Percentiles rank a stretch among this genome's conserved stretches.
Evolutionary conservation across 169 alveolate species (phyloP).

Genomic region (Fabrea salina): DNA sequence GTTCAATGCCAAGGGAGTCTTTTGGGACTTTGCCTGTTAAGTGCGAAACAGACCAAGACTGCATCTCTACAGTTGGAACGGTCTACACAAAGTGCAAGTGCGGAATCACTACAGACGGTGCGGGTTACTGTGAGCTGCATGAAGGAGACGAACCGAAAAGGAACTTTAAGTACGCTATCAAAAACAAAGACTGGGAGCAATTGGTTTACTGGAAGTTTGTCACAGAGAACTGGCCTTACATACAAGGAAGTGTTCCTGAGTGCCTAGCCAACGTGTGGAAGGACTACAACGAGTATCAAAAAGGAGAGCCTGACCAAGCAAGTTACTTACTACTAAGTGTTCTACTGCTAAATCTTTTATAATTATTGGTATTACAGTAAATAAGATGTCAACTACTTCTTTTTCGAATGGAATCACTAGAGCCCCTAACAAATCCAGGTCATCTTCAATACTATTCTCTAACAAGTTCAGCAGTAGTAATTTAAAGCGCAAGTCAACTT

Average conservation of each 20-base stretch:
- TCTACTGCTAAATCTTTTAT: no score
- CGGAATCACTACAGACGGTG: background rate
- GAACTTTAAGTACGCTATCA: background rate
- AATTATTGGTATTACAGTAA: no score
- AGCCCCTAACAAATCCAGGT: no score
- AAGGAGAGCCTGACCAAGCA: no score
- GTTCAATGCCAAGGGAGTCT: slow-evolving; percentile 6
- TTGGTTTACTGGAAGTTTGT: background rate
- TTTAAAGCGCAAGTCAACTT: no score
- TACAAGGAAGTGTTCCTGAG: background rate
- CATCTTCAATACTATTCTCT: no score
- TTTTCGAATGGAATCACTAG: no score
- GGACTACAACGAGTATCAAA: background rate
- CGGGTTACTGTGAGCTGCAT: background rate
- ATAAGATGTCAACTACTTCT: no score
- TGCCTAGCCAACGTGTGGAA: background rate
- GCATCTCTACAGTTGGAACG: background rate
- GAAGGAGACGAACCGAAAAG: background rate
- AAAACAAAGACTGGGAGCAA: background rate
- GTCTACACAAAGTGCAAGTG: background rate
- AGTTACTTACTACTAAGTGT: no score
- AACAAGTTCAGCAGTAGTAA: no score
- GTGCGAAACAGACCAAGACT: background rate
- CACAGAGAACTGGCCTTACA: background rate
- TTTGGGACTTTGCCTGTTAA: background rate